Conservation (phyloP, 2,329 filamentous ascomycete species). For the Clonostachys byssicola region DNA sequence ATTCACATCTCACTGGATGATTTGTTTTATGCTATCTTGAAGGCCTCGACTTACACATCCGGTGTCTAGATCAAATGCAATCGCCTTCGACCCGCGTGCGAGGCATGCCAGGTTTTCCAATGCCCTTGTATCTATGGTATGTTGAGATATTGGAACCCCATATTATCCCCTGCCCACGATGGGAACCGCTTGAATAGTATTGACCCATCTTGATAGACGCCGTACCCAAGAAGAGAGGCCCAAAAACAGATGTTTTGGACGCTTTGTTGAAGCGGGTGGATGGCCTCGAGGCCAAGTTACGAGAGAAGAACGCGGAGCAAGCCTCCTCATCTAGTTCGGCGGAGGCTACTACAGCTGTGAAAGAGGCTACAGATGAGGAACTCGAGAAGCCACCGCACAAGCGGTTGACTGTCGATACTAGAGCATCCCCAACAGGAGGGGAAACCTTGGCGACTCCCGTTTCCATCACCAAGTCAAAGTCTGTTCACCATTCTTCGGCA, state of each 20-base stretch:
- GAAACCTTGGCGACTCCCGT: background rate
- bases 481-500: too few relatives aligned
- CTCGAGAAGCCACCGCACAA: constrained; percentile 34
- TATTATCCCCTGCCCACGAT: background rate
- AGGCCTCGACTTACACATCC: background rate
- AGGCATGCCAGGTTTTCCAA: constrained; percentile 86
- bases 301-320: constrained; percentile 53
- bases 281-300: constrained; percentile 75
- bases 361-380: constrained; percentile 3
- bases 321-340: constrained; percentile 7
- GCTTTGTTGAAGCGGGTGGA: constrained; percentile 81
- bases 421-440: constrained; percentile 12
- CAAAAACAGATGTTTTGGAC: constrained; percentile 86
- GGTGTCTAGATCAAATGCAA: constrained; percentile 81
- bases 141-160: constrained; percentile 12
- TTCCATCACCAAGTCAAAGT: too few relatives aligned
- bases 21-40: background rate
- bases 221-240: constrained; percentile 83
- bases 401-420: constrained; percentile 28
- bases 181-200: background rate
- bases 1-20: background rate
- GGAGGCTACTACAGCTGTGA: background rate
- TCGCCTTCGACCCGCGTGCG: constrained; percentile 76
- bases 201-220: constrained; percentile 54
- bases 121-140: constrained; percentile 85